These are phyloP conservation scores for Cercospora janseana DNA, from an alignment of 2,329 filamentous ascomycete genomes.

Conservation along the genomic window DNA sequence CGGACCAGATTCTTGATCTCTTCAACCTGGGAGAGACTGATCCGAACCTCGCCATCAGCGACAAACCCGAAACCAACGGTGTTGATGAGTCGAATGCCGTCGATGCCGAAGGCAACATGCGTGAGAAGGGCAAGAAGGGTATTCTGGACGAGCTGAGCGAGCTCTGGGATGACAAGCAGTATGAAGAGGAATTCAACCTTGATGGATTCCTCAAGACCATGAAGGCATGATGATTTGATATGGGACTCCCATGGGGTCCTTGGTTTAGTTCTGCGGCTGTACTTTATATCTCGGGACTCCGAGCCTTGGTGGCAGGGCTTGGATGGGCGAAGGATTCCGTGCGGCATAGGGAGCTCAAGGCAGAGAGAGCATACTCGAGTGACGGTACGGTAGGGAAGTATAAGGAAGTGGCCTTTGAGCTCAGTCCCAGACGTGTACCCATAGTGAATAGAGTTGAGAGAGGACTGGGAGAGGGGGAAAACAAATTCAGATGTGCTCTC, in stretches of 20 bases:
- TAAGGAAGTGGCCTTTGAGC: too few relatives aligned
- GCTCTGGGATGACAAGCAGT: slow-evolving; percentile 95
- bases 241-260: background rate
- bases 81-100: slow-evolving; percentile 74
- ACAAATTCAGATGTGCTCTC: too few relatives aligned
- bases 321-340: too few relatives aligned
- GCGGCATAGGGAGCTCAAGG: too few relatives aligned
- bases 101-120: slow-evolving; percentile 79
- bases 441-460: too few relatives aligned
- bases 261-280: background rate
- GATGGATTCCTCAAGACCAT: slow-evolving; percentile 95
- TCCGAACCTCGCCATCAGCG: slow-evolving; percentile 35
- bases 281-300: too few relatives aligned
- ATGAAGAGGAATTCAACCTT: slow-evolving; percentile 96
- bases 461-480: too few relatives aligned
- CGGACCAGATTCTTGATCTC: slow-evolving; percentile 93
- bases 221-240: slow-evolving; percentile 51
- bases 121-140: slow-evolving; percentile 93
- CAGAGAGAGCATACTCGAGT: too few relatives aligned
- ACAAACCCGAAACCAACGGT: slow-evolving; percentile 49
- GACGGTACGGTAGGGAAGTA: too few relatives aligned
- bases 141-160: slow-evolving; percentile 94
- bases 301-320: too few relatives aligned
- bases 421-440: too few relatives aligned
- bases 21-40: slow-evolving; percentile 84